Evolutionary conservation across 441 rosid species (phyloP), one percentile per base, ranked within the genome.

Genomic region (Brassica balearica): DNA sequence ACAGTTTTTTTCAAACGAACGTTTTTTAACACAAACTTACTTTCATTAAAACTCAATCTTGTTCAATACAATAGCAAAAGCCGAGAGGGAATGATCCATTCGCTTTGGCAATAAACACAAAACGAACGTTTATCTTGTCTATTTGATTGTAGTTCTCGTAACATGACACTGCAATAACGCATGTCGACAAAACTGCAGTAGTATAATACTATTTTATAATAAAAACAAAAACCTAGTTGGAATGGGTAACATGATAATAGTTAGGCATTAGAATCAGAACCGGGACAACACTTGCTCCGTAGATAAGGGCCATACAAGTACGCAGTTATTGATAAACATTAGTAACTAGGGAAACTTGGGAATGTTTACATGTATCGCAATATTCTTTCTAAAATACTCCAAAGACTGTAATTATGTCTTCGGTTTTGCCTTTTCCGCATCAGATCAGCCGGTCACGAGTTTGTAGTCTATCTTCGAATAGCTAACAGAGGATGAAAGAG

Each of bases 381-480:
- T 11, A 41, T 41, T 41, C 12, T 41, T 41, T 41, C 12, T 41
- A 9, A 41, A 41, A 9, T 41, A 41, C 48, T 10, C 48, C 48
- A 41, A 41, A 41, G 48, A 41, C 12, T 36, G 43, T 41, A 41
- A 10, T 41, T 41, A 41, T 11, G 51, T 43, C 51, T 43, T 43
- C n/a, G 51, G 51, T 43, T 43, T 43, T 43, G 51, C n/a, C 51
- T 43, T 43, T 43, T 43, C 51, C 51, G 3, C 51, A 41, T 41
- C 46, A 41, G 46, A 41, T 8, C 46, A 41, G 12, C 12, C 12
- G n/a, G 51, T 43, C 23, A 55, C 60, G 10, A 55, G 60, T 17
- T 55, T 23, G 23, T 8, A 55, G 60, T 55, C 60, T 55, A 22
- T 55, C 60, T 55, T 55, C 10, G 59, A 53, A 53, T 53, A 53